Conservation (phyloP, 257 asterid genomes). For the Solanum bukasovii region DNA sequence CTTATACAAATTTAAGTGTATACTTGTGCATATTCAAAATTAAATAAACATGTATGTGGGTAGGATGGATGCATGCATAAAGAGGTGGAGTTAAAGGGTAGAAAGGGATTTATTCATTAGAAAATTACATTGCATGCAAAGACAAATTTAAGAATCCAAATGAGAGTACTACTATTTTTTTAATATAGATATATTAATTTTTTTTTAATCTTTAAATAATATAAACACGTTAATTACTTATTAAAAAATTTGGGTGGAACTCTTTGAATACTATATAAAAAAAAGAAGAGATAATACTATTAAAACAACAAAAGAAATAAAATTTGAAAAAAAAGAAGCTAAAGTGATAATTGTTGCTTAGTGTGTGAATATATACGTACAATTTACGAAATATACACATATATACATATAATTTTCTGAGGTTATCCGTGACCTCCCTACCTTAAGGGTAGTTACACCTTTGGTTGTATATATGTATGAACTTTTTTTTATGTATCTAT, state of each 20-base stretch:
- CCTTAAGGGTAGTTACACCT: too few relatives aligned
- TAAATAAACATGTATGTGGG: background rate
- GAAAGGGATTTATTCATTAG: background rate
- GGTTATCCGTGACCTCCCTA: too few relatives aligned
- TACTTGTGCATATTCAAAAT: rapidly evolving
- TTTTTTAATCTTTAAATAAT: background rate
- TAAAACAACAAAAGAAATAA: background rate
- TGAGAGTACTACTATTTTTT: background rate
- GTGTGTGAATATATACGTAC: too few relatives aligned
- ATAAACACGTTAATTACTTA: background rate
- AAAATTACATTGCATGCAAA: background rate
- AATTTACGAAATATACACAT: too few relatives aligned
- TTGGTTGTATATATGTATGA: too few relatives aligned
- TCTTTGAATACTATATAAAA: background rate
- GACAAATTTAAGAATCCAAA: background rate
- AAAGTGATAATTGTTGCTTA: background rate
- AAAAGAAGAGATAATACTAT: background rate
- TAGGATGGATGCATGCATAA: background rate
- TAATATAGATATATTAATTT: background rate
- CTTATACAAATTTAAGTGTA: too few relatives aligned
- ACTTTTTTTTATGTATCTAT: too few relatives aligned
- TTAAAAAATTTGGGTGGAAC: background rate
- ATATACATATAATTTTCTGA: too few relatives aligned
- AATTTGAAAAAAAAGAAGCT: background rate
- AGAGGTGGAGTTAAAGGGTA: background rate